Base-by-base conservation (phyloP, 805 yeast species). In the Yamadazyma scolyti region DNA sequence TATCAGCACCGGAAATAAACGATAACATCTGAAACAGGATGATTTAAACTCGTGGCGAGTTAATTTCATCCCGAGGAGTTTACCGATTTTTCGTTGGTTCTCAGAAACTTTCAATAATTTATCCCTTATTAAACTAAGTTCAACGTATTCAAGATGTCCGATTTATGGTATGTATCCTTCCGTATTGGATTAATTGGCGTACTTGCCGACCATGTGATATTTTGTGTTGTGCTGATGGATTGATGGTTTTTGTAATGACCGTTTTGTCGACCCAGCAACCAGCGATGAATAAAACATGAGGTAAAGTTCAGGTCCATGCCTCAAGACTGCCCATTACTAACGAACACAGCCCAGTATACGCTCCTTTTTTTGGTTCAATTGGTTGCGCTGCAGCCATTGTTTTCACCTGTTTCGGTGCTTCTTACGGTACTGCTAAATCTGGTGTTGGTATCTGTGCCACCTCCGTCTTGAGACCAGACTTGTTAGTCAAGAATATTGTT, bases 391-490 rank as follows among this genome's bases (percentile, higher is more conserved):
- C 97, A 33, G 97, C 99, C 63, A 93, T 93, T 58, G 87, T 94
- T 57, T 93, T 93, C 79, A 89, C 98, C 63, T 87, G 96, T 50
- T 87, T 89, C 61, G 98, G 98, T 73, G 97, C 98, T 54, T 86
- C 96, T 36, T 89, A 89, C 67, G 98, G 98, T 73, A 90, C 97
- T 46, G 98, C 98, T 57, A 90, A 90, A 68, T 84, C 96, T 16
- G 98, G 98, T 73, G 96, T 93, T 46, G 98, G 97, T 79, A 89
- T 90, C 60, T 90, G 96, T 72, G 98, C 96, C 59, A 87, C 96
- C 46, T 84, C 95, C 68, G 96, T 89, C 40, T 73, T 90, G 61
- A 86, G 96, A 81, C 98, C 98, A 48, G 98, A 90, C 61, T 75
- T 89, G 61, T 70, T 89, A 58, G 89, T 90, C 52, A 87, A 80